Evolutionary conservation across 192 early-diverging fungal genomes (phyloP).

Genomic region (Phlyctochytrium bullatum): DNA sequence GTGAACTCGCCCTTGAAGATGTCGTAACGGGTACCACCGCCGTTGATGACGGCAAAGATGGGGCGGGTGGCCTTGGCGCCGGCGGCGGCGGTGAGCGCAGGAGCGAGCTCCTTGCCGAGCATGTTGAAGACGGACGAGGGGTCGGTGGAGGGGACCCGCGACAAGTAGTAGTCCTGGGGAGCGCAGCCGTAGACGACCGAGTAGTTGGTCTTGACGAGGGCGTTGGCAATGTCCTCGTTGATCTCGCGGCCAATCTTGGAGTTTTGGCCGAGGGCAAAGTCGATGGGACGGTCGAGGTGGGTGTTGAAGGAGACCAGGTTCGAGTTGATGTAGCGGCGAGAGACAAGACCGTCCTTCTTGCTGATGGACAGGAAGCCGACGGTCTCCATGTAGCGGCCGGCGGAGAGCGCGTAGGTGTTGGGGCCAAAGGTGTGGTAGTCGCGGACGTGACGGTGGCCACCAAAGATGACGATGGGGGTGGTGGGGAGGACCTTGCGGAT

Average conservation of each 20-base stretch:
- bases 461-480: conserved; percentile 50
- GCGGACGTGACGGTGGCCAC: conserved; percentile 55
- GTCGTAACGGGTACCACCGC: conserved; percentile 20
- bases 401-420: conserved; percentile 42
- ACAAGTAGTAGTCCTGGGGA: conserved; percentile 54
- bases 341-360: conserved; percentile 35
- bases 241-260: conserved; percentile 37
- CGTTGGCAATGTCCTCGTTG: conserved; percentile 32
- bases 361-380: conserved; percentile 51
- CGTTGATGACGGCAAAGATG: conserved; percentile 39
- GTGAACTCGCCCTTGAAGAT: conserved; percentile 49
- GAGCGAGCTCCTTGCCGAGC: conserved; percentile 13
- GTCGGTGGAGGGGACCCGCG: conserved; percentile 30
- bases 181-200: conserved; percentile 40
- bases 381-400: conserved; percentile 59
- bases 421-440: conserved; percentile 47
- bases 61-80: conserved; percentile 27
- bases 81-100: not conserved
- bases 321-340: conserved; percentile 52
- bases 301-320: conserved; percentile 54
- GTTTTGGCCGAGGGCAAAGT: conserved; percentile 21
- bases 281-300: conserved; percentile 35
- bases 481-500: conserved; percentile 46
- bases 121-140: conserved; percentile 36
- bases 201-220: conserved; percentile 29